Evolutionary conservation across 441 rosid genomes (phyloP), one percentile per base, ranked within the genome.

Genomic region (Pelargonium fulgidum): DNA sequence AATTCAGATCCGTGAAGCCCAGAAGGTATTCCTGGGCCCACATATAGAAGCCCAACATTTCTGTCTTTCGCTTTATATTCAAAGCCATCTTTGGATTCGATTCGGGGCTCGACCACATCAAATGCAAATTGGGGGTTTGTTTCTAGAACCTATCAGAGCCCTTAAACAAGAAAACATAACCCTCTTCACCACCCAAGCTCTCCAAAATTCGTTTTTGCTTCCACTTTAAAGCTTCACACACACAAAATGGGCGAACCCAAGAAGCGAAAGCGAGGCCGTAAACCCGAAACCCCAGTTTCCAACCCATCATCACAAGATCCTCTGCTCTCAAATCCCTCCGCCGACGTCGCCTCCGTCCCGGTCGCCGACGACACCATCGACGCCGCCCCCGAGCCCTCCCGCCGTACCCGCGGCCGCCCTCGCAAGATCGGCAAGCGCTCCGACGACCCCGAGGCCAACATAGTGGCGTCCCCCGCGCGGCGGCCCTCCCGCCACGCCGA

Each of bases 211-310:
- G 4, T 29, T 29, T 29, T 29, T 29, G 0, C 33, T 29, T 29
- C 33, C 33, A 29, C 33, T 29, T 29, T 29, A 29, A 29, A 29
- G 33, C 33, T 29, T 29, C 33, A 29, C 33, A 29, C 33, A 29
- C 3, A 2, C 33, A 29, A 29, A 62, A 75, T 67, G 71, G 62
- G 69, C 24, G 42, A 62, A 17, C 44, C 74, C 62, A 81, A 75
- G 47, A 75, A 75, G 52, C 73, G 85, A 41, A 88, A 84, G 68
- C 79, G 85, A 64, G 80, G 83, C 64, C 84, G 86, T 14, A 81
- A 82, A 72, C 63, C 74, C 67, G 78, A 83, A 73, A 16, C 74
- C 48, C 72, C 79, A 24, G 75, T 80, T 44, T 62, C 73, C 68
- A 56, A 73, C 36, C 66, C 67, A 24, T 50, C 70, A 66, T 66